Conservation (phyloP, 177 flowering plant species). For the Tripterygium wilfordii region DNA sequence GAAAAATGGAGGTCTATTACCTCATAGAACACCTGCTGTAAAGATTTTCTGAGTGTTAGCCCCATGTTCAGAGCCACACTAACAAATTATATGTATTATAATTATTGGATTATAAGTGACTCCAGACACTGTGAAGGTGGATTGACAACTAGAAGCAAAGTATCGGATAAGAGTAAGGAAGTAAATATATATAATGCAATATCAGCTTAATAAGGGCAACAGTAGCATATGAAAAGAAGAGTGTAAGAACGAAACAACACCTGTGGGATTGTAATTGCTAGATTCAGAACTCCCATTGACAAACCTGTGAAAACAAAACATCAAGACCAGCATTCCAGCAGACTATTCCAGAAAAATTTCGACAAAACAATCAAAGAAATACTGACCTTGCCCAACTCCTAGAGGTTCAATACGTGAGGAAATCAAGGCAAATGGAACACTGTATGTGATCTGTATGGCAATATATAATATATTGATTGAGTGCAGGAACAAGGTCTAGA, state of each 20-base stretch:
- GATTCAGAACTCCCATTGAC: constrained; percentile 89
- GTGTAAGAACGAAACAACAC: constrained; percentile 24
- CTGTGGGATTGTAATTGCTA: constrained; percentile 95
- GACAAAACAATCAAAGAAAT: constrained; percentile 6
- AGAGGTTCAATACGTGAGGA: constrained; percentile 72
- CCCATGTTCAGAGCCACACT: too few relatives aligned
- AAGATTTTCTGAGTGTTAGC: too few relatives aligned
- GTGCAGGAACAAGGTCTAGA: too few relatives aligned
- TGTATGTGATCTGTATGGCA: constrained; percentile 79
- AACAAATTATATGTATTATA: too few relatives aligned
- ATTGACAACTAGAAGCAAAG: too few relatives aligned
- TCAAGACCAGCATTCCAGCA: constrained; percentile 6
- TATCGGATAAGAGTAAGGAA: too few relatives aligned
- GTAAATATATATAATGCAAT: too few relatives aligned
- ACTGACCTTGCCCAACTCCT: constrained; percentile 95
- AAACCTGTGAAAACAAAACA: constrained; percentile 53
- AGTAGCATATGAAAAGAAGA: background rate
- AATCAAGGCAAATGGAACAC: constrained; percentile 92
- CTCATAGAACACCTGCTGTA: too few relatives aligned
- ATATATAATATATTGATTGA: too few relatives aligned
- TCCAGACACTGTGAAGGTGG: too few relatives aligned
- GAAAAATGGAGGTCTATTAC: too few relatives aligned
- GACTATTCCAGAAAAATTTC: constrained; percentile 1
- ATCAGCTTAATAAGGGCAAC: background rate
- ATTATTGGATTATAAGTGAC: too few relatives aligned